Evolutionary conservation across 1,139 yeast genomes (phyloP).

Genomic region (Scheffersomyces illinoinensis): DNA sequence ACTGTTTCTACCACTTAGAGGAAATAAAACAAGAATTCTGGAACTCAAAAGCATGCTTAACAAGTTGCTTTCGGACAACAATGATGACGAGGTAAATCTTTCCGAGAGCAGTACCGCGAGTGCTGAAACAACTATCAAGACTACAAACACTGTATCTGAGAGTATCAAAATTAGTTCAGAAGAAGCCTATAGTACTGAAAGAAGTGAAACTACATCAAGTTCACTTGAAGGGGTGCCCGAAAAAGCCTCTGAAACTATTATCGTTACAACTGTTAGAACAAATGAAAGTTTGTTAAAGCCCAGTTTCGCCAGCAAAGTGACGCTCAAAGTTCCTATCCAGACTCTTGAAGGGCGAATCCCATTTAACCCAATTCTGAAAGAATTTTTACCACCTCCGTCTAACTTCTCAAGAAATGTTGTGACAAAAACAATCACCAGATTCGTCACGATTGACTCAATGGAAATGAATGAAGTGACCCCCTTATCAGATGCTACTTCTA

Average conservation of each 20-base stretch:
- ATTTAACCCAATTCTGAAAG: background rate
- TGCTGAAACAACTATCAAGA: background rate
- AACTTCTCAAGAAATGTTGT: background rate
- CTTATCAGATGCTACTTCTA: background rate
- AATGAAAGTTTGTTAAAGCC: background rate
- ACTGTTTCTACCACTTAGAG: conserved; percentile 8
- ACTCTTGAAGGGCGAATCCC: background rate
- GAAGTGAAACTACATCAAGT: background rate
- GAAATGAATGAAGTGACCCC: background rate
- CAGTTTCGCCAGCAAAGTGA: background rate
- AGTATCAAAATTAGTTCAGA: background rate
- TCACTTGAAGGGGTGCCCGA: background rate
- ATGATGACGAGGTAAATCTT: background rate
- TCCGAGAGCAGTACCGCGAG: background rate
- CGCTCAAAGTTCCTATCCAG: background rate
- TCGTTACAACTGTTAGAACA: background rate
- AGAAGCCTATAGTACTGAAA: background rate
- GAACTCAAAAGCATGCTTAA: conserved; percentile 1
- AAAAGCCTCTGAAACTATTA: background rate
- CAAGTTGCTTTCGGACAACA: background rate
- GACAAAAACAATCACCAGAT: background rate
- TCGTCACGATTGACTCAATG: background rate
- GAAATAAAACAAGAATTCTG: conserved; percentile 4
- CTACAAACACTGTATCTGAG: background rate
- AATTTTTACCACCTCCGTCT: background rate